Evolutionary conservation across 1,284 basidiomycete species (phyloP).

Genomic region (Caloboletus firmus): DNA sequence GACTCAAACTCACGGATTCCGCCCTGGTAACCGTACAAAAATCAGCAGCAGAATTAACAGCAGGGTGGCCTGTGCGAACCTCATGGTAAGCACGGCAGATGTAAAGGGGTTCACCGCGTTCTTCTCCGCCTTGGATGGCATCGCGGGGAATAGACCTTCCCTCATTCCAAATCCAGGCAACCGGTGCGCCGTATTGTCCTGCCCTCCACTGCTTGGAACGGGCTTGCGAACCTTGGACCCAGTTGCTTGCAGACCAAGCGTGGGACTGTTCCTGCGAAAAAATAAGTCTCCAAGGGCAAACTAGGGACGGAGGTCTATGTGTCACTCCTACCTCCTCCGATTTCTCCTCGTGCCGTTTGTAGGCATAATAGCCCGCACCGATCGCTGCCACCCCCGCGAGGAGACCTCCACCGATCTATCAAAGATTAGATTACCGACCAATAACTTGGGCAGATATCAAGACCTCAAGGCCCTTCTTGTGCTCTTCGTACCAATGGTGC

Average conservation of each 20-base stretch:
- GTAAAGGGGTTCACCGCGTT: conserved; percentile 51
- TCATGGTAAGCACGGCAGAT: conserved; percentile 61
- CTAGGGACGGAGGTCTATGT: not conserved
- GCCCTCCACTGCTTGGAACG: conserved; percentile 52
- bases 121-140: conserved; percentile 58
- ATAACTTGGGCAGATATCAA: conserved; percentile 1
- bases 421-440: conserved; percentile 3
- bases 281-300: not conserved
- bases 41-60: conserved; percentile 10
- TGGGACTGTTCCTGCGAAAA: conserved; percentile 48
- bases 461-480: conserved; percentile 59
- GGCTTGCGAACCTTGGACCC: conserved; percentile 56
- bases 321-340: conserved; percentile 51
- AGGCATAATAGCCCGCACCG: conserved; percentile 53
- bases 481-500: conserved; percentile 57
- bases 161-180: conserved; percentile 60
- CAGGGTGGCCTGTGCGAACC: conserved; percentile 37
- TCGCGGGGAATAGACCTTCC: conserved; percentile 57
- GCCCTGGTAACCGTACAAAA: conserved; percentile 37
- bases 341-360: conserved; percentile 55
- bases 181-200: conserved; percentile 46
- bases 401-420: conserved; percentile 64
- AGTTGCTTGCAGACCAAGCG: conserved; percentile 51
- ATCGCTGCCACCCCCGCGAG: conserved; percentile 51
- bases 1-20: conserved; percentile 49